These are phyloP conservation scores for Colletotrichum paranaense DNA, from an alignment of 2,329 filamentous ascomycete species.

Conservation along the genomic window DNA sequence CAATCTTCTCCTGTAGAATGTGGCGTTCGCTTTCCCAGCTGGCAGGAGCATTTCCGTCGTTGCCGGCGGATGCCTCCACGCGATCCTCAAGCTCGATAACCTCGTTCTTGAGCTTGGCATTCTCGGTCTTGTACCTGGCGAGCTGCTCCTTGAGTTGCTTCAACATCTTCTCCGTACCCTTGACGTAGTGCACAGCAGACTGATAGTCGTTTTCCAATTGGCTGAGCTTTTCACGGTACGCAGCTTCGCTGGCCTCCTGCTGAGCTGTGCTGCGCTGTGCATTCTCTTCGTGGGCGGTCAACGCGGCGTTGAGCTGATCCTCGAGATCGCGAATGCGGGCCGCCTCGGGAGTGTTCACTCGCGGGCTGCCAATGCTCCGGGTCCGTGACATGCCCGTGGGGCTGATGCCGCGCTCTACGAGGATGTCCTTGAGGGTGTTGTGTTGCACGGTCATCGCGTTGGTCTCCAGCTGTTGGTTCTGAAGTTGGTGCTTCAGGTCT, in stretches of 20 bases:
- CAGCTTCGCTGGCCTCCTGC: constrained; percentile 86
- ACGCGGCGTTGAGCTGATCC: constrained; percentile 81
- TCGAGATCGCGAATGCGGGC: constrained; percentile 86
- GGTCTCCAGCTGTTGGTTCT: constrained; percentile 90
- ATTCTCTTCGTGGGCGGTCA: constrained; percentile 87
- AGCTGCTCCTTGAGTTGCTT: constrained; percentile 98
- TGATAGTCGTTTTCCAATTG: constrained; percentile 98
- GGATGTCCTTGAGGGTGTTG: constrained; percentile 90
- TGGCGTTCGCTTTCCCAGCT: constrained; percentile 83
- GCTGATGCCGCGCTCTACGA: constrained; percentile 89
- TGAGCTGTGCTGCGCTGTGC: constrained; percentile 81
- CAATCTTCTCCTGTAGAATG: constrained; percentile 75
- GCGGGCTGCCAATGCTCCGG: constrained; percentile 78
- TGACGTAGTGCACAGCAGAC: constrained; percentile 97
- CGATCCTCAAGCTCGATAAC: constrained; percentile 75
- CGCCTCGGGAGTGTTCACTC: constrained; percentile 83
- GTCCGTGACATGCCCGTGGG: constrained; percentile 78
- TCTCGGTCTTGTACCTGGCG: constrained; percentile 90
- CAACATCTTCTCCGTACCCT: constrained; percentile 98
- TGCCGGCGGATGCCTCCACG: constrained; percentile 48
- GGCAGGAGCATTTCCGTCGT: constrained; percentile 54
- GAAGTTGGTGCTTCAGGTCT: constrained; percentile 84
- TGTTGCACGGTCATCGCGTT: constrained; percentile 94
- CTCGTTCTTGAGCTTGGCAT: constrained; percentile 83
- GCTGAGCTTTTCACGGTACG: constrained; percentile 91